Evolutionary conservation across 306 rosid genomes (phyloP), one percentile per base, ranked within the genome.

Genomic region (Macrotyloma uniflorum): DNA sequence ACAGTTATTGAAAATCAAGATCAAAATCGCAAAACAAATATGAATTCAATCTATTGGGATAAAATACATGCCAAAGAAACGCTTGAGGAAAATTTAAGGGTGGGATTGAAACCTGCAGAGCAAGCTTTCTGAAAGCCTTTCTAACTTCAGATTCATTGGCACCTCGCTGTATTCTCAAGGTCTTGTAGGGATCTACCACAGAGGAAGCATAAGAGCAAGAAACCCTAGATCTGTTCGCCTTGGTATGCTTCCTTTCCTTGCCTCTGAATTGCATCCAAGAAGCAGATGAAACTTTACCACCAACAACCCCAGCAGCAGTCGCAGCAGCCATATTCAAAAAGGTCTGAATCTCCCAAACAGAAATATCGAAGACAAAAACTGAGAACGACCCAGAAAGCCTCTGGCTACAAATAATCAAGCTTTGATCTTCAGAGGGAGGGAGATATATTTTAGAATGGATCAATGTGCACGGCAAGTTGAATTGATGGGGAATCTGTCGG

Each of bases 141-240:
- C 85, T 88, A 57, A 95, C 93, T 74, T 95, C 98, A 75, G 96
- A 83, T 90, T 93, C 96, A 77, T 97, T 90, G 42, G 99, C 96
- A 67, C 79, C 84, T 0, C 80, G 90, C 40, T 79, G 87, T 77
- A 95, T 87, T 81, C 82, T 88, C 32, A 95, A 88, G 63, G 94
- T 95, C 77, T 63, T 86, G 47, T 95, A 95, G 42, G 94, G 91
- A 87, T 95, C 98, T 67, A 50, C 28, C 6, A 81, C 84, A 79
- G 80, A 68, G 67, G 93, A 81, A 79, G 83, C 84, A 9, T 75
- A 85, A 2, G 86, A 85, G 20, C 84, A 88, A 40, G 23, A 80
- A 55, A 92, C 47, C 82, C 53, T 83, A 33, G 77, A 79, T 70
- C 47, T 83, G 36, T 72, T 84, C 19, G 1, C 54, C 71, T 36